Evolutionary conservation across 2,329 filamentous ascomycete genomes (phyloP), one percentile per base, ranked within the genome.

Genomic region (Pseudopithomyces chartarum): DNA sequence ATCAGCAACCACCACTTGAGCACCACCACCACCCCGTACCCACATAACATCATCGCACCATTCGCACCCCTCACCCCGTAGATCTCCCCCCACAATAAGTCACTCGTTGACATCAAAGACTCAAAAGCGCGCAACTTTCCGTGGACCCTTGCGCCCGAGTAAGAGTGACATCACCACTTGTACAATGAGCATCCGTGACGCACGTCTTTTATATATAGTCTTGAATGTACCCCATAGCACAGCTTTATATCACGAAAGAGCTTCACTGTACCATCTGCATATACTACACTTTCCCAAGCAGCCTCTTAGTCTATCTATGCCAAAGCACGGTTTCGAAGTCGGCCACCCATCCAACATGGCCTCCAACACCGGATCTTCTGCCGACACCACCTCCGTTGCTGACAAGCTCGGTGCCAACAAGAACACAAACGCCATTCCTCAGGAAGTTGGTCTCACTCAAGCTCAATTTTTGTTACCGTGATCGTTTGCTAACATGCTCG

Each of bases 331-430:
- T 19, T 26, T 48, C 45, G 45, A 48, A 48, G 15, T 47, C 45
- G 43, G 43, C 6, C 40, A 32, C 23, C 42, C 19, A 15, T 2
- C 33, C 34, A 33, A 45, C 33, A 36, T 42, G 29, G 36, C 40
- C 36, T 32, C 32, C 23, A 55, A 61, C 58, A 45, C 32, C 42
- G 60, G 64, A 10, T 52, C 56, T 6, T 58, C 62, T 2, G 67
- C 71, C 33, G 65, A 71, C 56, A 45, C 32, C 42, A 61, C 65
- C 8, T 52, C 56, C 7, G 59, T 61, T 2, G 67, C 71, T 29
- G 65, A 71, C 56, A 66, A 68, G 39, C 51, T 74, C 19, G 68
- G 71, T 50, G 65, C 60, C 0, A 66, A 68, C n/a, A 73, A 70
- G 38, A 38, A 3, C 33, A 70, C 70, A n/a, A 70, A 73, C 45